Base-by-base conservation (phyloP, 1,284 basidiomycete genomes). In the Bjerkandera adusta region DNA sequence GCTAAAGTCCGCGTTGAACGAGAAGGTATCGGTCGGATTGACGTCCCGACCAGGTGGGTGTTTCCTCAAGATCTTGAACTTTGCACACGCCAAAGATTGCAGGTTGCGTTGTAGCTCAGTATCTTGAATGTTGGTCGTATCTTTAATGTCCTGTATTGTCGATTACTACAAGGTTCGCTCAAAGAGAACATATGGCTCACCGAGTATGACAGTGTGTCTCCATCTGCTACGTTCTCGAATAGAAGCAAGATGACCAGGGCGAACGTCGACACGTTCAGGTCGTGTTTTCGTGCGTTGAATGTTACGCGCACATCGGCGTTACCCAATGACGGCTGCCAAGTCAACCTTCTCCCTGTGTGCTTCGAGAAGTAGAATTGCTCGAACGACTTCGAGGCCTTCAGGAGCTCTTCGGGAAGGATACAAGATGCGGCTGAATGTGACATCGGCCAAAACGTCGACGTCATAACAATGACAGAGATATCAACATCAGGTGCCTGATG, bases 1-100 rank as follows among this genome's bases (percentile, higher is more conserved):
- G 0, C 83, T 78, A 66, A 99, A 99, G 38, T 78, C 76, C 12
- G 69, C 61, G 58, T 99, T 97, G 76, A 98, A 99, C 1, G 86
- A 83, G 66, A 99, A 99, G 0, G 77, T 75, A 63, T 99, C 97
- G 12, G 70, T 71, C 0, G 71, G 58, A 46, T 81, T 70, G 35
- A 99, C 76, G 30, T 98, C 94, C 29, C 93, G 80, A 3, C 91
- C 82, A 40, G 89, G 83, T 1, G 97, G 97, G 54, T 88, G 85
- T 63, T 99, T 99, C 63, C 84, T 90, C 49, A 99, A 68, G 27
- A 99, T 77, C 61, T 96, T 94, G 73, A 81, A 95, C 66, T 97
- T 99, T n/a, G 89, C 94, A 61, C 96, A 99, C 1, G 97, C 95
- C 10, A 99, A 77, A 0, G 94, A 95, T 64, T 99, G 97, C 7